Evolutionary conservation across 2,329 filamentous ascomycete genomes (phyloP).

Genomic region (Talaromyces pinophilus): DNA sequence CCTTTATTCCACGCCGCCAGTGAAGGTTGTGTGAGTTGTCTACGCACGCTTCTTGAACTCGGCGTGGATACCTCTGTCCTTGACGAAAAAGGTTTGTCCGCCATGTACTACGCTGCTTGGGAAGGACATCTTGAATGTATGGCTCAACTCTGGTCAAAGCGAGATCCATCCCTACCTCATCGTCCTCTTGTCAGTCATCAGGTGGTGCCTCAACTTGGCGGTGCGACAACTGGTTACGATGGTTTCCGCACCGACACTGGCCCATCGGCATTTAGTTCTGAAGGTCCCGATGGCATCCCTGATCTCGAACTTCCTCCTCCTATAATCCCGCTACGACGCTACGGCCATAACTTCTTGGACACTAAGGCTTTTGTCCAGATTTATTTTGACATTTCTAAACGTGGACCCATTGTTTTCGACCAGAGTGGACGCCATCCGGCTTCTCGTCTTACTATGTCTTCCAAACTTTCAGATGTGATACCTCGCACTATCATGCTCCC

Average conservation of each 20-base stretch:
- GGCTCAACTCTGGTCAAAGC: conserved; percentile 67
- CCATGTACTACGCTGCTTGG: conserved; percentile 99
- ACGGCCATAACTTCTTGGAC: conserved; percentile 97
- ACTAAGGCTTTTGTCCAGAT: conserved; percentile 96
- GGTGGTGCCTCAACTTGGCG: conserved; percentile 26
- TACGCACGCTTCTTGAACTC: conserved; percentile 76
- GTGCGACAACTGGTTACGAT: conserved; percentile 29
- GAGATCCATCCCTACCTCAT: conserved; percentile 29
- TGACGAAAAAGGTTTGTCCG: conserved; percentile 89
- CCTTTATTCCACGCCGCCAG: conserved; percentile 94
- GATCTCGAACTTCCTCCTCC: conserved; percentile 89
- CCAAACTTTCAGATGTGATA: conserved; percentile 92
- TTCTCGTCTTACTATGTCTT: conserved; percentile 91
- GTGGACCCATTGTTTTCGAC: conserved; percentile 85
- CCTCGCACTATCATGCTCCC: conserved; percentile 94
- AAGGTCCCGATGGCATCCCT: conserved; percentile 81
- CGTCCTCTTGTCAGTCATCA: conserved; percentile 38
- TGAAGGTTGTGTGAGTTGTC: conserved; percentile 87
- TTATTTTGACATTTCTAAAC: conserved; percentile 70
- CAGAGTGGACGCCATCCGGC: conserved; percentile 96
- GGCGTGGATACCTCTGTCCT: conserved; percentile 75
- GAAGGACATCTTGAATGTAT: conserved; percentile 95
- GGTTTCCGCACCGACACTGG: conserved; percentile 37
- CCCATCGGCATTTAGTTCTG: conserved; percentile 34
- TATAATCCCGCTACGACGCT: conserved; percentile 90